Evolutionary conservation across 306 rosid genomes (phyloP).

Genomic region (Malus sylvestris): DNA sequence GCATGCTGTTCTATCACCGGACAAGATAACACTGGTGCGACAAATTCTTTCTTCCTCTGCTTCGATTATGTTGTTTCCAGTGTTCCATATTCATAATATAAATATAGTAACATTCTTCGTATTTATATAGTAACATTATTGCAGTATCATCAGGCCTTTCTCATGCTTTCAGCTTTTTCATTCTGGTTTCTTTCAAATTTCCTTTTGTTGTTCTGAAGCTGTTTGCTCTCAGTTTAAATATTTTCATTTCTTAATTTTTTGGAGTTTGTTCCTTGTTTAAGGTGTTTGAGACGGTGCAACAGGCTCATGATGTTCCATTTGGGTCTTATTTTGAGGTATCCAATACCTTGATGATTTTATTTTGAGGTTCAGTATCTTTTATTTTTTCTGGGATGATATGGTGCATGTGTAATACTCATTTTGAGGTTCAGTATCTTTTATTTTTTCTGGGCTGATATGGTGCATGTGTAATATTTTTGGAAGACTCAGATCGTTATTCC

Average conservation of each 20-base stretch:
- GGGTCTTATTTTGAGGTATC: constrained; percentile 91
- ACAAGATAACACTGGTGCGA: constrained; percentile 69
- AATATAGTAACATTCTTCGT: not conserved
- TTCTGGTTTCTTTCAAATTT: not conserved
- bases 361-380: not conserved
- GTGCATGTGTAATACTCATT: not conserved
- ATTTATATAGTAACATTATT: not conserved
- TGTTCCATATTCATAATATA: not conserved
- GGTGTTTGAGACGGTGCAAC: constrained; percentile 95
- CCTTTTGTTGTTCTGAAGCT: not conserved
- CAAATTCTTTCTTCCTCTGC: constrained; percentile 14
- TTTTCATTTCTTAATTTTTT: not conserved
- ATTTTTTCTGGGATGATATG: not conserved
- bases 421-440: not conserved
- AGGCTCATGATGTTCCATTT: constrained; percentile 98
- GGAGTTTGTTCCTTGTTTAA: constrained; percentile 25
- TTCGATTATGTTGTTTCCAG: not conserved
- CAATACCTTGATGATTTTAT: constrained; percentile 7
- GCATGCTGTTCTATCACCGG: constrained; percentile 65
- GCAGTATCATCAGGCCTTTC: not conserved
- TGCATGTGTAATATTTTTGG: not conserved
- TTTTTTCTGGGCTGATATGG: not conserved
- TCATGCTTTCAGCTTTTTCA: not conserved
- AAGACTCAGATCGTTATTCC: not conserved
- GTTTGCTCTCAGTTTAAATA: not conserved